Evolutionary conservation across 352 stramenopile species (phyloP).

Genomic region (Pythium brachiatum): DNA sequence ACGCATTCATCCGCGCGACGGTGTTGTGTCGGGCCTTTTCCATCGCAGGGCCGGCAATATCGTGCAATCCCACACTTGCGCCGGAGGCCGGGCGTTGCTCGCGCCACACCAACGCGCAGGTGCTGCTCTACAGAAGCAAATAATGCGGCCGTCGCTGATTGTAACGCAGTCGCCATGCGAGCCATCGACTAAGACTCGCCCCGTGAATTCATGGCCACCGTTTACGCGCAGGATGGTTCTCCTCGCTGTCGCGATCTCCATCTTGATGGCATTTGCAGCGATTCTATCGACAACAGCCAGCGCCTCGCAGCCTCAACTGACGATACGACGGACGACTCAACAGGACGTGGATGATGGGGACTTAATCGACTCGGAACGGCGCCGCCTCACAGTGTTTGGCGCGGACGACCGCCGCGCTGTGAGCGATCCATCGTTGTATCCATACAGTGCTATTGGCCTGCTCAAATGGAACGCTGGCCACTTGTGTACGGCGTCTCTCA

Average conservation of each 20-base stretch:
- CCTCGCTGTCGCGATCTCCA: not conserved
- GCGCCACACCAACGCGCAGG: not conserved
- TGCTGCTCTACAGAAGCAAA: not conserved
- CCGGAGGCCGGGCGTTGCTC: not conserved
- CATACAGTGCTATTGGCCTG: slow-evolving; percentile 54
- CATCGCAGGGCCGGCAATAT: not conserved
- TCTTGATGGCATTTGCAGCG: not conserved
- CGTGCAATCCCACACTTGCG: not conserved
- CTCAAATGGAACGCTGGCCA: slow-evolving; percentile 44
- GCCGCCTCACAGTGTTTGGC: slow-evolving; percentile 46
- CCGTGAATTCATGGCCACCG: not conserved
- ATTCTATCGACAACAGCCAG: not conserved
- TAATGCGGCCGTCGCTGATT: not conserved
- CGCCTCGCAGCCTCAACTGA: not conserved
- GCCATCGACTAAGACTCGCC: not conserved
- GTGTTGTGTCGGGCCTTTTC: not conserved
- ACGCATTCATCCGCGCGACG: not conserved
- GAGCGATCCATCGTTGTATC: slow-evolving; percentile 33
- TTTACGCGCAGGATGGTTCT: not conserved
- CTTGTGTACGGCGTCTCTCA: slow-evolving; percentile 52
- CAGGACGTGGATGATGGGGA: not conserved
- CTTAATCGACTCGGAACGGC: not conserved
- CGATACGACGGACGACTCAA: not conserved
- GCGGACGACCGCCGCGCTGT: slow-evolving; percentile 39
- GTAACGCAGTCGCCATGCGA: not conserved